Base-by-base conservation (phyloP, 2,329 filamentous ascomycete species). In the Bipolaris cookei region DNA sequence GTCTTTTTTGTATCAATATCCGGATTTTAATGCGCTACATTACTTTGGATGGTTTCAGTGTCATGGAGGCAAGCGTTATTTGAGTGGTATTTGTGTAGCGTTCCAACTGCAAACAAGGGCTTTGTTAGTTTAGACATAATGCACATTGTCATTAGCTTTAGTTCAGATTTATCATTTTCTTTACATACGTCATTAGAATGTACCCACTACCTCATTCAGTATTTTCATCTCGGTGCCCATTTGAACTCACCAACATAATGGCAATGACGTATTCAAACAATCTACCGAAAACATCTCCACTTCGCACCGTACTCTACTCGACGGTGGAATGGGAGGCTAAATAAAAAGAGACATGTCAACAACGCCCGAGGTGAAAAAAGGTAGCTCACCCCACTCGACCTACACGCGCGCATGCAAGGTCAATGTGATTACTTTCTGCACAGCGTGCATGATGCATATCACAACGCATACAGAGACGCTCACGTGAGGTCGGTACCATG, bases 391-490 rank as follows among this genome's bases (percentile, higher is more conserved):
- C 39, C 39, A 35, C 44, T 21, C 8, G 14, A 42, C 42, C 21
- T 35, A 30, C 13, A 28, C 13, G 25, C 35, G 21, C 13, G 35
- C 34, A 38, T 38, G 25, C 39, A 32, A 44, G 25, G 28, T 49
- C 11, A 23, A 8, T 45, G 47, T 55, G 53, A 54, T 28, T 25
- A 1, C 13, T 53, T 44, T 37, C 35, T 45, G 42, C 28, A 13
- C 16, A 4, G 21, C 4, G 34, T 44, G 52, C 47, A 45, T 56
- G 14, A 32, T 45, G 39, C 20, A 51, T 30, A 32, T 39, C 41
- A 41, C 18, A 44, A 34, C 47, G 41, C 53, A 59, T 59, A 35
- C 38, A 28, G 32, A n/a, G 18, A 32, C n/a, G 37, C 35, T 56
- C 48, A 56, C 57, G 44, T 53, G 48, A 46, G 28, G 57, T 4